Evolutionary conservation across 495 filamentous ascomycete species (phyloP).

Genomic region (Aspergillus bridgeri): DNA sequence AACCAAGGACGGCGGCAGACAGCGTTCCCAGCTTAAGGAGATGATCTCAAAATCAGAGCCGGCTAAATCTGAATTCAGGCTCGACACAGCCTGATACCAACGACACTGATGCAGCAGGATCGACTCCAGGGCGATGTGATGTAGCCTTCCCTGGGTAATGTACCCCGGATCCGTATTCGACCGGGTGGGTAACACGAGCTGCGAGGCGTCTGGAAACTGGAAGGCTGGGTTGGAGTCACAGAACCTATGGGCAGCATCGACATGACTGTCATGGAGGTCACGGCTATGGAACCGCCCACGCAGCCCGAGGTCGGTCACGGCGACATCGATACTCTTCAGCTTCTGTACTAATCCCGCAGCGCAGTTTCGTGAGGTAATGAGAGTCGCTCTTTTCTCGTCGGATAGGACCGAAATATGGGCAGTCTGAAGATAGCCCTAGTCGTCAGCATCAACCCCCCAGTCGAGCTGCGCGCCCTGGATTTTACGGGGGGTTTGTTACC

Average conservation of each 20-base stretch:
- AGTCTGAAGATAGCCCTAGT: slow-evolving; percentile 18
- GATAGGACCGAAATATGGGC: slow-evolving; percentile 20
- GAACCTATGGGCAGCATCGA: slow-evolving; percentile 11
- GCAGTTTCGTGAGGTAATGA: slow-evolving; percentile 14
- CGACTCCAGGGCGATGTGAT: slow-evolving; percentile 7
- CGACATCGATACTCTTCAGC: slow-evolving; percentile 36
- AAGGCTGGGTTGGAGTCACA: slow-evolving; percentile 16
- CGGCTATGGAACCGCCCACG: slow-evolving; percentile 21
- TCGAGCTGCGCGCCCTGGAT: too few species aligned
- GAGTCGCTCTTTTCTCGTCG: slow-evolving; percentile 18
- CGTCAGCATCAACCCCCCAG: slow-evolving; percentile 17
- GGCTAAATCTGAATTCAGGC: slow-evolving; percentile 11
- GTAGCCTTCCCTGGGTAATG: slow-evolving; percentile 1
- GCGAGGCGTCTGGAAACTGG: slow-evolving; percentile 36
- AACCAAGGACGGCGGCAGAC: slow-evolving; percentile 36
- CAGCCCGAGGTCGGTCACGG: slow-evolving; percentile 15
- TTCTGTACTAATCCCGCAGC: slow-evolving; percentile 11
- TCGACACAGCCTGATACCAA: slow-evolving; percentile 38
- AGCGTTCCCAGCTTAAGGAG: slow-evolving; percentile 41
- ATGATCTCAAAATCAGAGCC: slow-evolving; percentile 22
- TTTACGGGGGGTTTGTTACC: too few species aligned
- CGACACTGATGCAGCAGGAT: slow-evolving; percentile 40
- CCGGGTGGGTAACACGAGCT: slow-evolving; percentile 26
- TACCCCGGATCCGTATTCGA: slow-evolving; percentile 22
- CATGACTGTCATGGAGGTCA: slow-evolving; percentile 9